Conservation (phyloP, 352 stramenopile species). For the Globisporangium yorkense region DNA sequence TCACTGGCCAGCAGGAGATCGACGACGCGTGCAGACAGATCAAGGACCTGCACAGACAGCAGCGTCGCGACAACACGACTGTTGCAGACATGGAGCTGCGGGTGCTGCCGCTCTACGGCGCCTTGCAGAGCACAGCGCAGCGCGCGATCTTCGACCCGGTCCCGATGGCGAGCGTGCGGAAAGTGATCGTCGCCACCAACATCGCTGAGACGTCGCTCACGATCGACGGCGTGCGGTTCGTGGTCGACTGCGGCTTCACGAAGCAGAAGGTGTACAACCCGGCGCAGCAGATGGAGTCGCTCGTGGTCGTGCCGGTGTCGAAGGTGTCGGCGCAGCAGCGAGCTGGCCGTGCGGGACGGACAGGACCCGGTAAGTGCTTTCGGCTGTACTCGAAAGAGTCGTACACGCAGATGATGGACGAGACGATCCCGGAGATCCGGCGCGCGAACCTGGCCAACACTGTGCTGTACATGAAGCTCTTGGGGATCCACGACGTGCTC, state of each 20-base stretch:
- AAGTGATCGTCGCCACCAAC: conserved; percentile 88
- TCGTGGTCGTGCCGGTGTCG: conserved; percentile 95
- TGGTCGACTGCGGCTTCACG: conserved; percentile 74
- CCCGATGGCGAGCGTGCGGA: conserved; percentile 64
- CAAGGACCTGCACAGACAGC: conserved; percentile 29
- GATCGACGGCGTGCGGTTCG: conserved; percentile 93
- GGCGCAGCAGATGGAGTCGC: conserved; percentile 59
- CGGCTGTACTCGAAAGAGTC: conserved; percentile 97
- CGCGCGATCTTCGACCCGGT: conserved; percentile 92
- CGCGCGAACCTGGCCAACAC: conserved; percentile 92
- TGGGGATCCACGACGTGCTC: conserved; percentile 70
- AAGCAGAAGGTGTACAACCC: conserved; percentile 94
- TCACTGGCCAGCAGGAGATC: conserved; percentile 93
- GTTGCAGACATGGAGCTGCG: conserved; percentile 42
- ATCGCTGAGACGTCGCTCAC: conserved; percentile 97
- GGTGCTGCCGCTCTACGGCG: conserved; percentile 93
- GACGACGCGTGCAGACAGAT: conserved; percentile 89
- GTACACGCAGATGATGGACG: conserved; percentile 95
- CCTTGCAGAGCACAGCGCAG: conserved; percentile 90
- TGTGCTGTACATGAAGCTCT: conserved; percentile 88
- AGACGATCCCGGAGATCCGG: conserved; percentile 98
- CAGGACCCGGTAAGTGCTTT: conserved; percentile 96
- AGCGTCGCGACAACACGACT: conserved; percentile 10
- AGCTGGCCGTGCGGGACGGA: conserved; percentile 94
- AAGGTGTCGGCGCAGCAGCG: conserved; percentile 92